These are phyloP conservation scores for Bipolaris sorokiniana DNA, from an alignment of 2,329 filamentous ascomycete genomes.

Conservation along the genomic window DNA sequence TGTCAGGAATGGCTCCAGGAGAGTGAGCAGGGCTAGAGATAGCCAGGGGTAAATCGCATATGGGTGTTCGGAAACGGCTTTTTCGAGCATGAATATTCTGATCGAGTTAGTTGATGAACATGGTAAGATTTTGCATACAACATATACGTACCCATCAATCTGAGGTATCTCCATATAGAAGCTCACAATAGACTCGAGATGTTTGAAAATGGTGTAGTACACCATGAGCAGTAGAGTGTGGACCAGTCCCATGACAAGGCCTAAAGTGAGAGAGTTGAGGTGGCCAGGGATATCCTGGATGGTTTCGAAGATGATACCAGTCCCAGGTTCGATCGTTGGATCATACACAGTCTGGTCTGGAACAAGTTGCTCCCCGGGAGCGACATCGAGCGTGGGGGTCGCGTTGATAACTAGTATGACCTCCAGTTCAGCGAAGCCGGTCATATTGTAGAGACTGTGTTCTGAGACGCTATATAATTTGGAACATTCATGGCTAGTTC, in stretches of 20 bases:
- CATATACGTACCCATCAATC: background rate
- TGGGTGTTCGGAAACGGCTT: background rate
- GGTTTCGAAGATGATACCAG: background rate
- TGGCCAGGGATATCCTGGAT: background rate
- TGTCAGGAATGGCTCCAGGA: background rate
- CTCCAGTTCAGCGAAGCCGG: background rate
- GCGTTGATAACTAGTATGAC: too few species aligned
- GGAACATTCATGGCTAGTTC: too few species aligned
- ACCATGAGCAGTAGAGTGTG: background rate
- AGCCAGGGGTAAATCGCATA: background rate
- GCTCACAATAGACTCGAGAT: background rate
- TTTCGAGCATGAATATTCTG: accelerated
- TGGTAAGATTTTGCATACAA: background rate
- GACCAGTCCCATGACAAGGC: background rate
- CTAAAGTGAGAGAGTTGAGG: background rate
- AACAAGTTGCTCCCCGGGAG: background rate
- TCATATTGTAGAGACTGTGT: background rate
- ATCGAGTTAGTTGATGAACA: background rate
- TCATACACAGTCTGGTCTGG: background rate
- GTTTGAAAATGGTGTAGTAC: background rate
- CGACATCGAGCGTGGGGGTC: too few species aligned
- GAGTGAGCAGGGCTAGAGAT: background rate
- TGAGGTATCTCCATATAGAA: background rate
- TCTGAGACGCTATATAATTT: too few species aligned
- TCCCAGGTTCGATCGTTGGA: background rate